Evolutionary conservation across 2,329 filamentous ascomycete genomes (phyloP), one percentile per base, ranked within the genome.

Genomic region (Calonectria pteridis): DNA sequence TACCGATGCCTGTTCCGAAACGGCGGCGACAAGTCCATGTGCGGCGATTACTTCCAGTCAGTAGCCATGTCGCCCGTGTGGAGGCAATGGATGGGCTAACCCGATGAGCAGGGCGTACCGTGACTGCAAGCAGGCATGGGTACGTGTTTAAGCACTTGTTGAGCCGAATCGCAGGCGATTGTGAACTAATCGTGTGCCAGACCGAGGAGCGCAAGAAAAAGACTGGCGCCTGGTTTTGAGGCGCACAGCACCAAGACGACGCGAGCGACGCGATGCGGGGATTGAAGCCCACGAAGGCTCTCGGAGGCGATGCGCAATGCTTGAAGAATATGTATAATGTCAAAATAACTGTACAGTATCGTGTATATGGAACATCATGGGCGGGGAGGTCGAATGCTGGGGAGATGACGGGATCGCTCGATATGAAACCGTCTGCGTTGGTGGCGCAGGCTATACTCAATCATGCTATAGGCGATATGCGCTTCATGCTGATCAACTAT

Each of bases 41-140:
- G 97, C 83, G 89, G 90, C 77, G 96, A 98, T 84, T 98, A 97
- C 83, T 98, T 99, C 83, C 95, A 98, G 95, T 98, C 84, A 85
- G 94, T 85, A 72, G 51, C 20, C 0, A 43, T 43, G 18, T n/a
- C 7, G 37, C 10, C 40, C 26, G 14, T 7, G 4, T 5, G 11
- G 28, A 11, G n/a, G 33, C 13, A 20, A 14, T 62, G 31, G 23
- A 40, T 28, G 35, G n/a, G 33, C 77, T 83, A 70, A 83, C 64
- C 9, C 11, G n/a, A 20, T 23, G 29, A 10, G 70, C 77, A 98
- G 95, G 85, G 95, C 95, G 65, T 98, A 98, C 84, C 92, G 95
- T 73, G 95, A 97, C 76, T 98, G 96, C 86, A 98, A 98, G 85
- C 96, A 98, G 86, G 90, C 93, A 87, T 98, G 96, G 96, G 95